A percentile compares a stretch with the other conserved stretches of the same genome.
These are phyloP conservation scores for Naganishia randhawae DNA, from an alignment of 768 basidiomycete species.

Conservation along the genomic window DNA sequence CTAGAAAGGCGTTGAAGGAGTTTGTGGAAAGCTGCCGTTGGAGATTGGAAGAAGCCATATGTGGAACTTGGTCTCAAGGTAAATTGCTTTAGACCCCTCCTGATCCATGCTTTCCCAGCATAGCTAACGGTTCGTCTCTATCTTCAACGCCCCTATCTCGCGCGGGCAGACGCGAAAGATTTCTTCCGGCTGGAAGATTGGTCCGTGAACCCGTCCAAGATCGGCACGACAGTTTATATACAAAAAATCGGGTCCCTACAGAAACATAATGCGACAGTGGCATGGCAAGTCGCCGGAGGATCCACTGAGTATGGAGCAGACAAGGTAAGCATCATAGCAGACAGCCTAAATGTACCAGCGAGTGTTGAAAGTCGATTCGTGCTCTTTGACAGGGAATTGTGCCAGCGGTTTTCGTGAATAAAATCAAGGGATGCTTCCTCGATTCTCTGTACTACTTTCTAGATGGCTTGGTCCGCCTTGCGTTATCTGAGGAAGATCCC, in stretches of 20 bases:
- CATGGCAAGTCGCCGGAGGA: constrained; percentile 77
- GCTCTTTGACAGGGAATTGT: constrained; percentile 46
- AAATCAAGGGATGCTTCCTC: constrained; percentile 78
- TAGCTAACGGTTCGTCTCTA: neutral
- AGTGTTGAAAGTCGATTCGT: neutral
- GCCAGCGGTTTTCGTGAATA: constrained; percentile 62
- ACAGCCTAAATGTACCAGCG: neutral
- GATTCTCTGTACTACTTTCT: constrained; percentile 80
- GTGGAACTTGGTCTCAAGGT: constrained; percentile 80
- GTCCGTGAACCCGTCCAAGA: constrained; percentile 31
- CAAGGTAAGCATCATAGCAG: constrained; percentile 7
- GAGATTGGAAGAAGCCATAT: constrained; percentile 79
- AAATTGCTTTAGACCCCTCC: constrained; percentile 31
- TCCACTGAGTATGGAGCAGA: constrained; percentile 54
- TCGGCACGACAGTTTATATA: constrained; percentile 32
- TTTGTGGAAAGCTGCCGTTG: constrained; percentile 78
- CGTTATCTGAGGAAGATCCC: constrained; percentile 54
- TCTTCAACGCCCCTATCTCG: constrained; percentile 27
- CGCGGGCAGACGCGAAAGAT: constrained; percentile 68
- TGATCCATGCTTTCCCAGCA: neutral
- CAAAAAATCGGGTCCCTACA: constrained; percentile 30
- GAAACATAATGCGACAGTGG: constrained; percentile 66
- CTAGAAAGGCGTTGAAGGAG: constrained; percentile 59
- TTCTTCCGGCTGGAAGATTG: constrained; percentile 87
- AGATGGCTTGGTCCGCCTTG: constrained; percentile 77